A percentile compares a stretch with the other conserved stretches of the same genome.
phyloP scores from a whole-genome alignment of 2,329 filamentous ascomycete genomes.

The Pseudogymnoascus sp. region DNA sequence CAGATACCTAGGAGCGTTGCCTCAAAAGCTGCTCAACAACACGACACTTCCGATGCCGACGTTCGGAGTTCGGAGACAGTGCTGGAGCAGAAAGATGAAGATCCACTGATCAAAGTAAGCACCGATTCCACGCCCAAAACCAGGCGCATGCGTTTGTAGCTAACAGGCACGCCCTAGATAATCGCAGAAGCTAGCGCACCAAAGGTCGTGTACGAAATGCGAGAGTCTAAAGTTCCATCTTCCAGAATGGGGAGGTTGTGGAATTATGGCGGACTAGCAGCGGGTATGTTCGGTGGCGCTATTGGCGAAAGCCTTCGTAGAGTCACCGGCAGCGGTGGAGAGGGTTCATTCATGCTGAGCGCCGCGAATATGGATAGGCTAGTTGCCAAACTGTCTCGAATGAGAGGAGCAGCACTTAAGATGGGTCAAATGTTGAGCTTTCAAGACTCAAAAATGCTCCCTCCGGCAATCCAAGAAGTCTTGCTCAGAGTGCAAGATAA shows the following conservation, averaged over 20 bases:
- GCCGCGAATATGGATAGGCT: slow-evolving; percentile 86
- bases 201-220: slow-evolving; percentile 53
- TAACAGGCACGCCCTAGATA: slow-evolving; percentile 31
- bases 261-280: slow-evolving; percentile 90
- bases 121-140: neutral
- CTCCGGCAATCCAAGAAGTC: slow-evolving; percentile 76
- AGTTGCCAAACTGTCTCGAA: slow-evolving; percentile 84
- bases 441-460: slow-evolving; percentile 93
- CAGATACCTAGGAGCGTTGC: neutral
- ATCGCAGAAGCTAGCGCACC: slow-evolving; percentile 19
- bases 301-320: slow-evolving; percentile 77
- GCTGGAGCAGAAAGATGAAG: neutral
- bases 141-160: slow-evolving; percentile 14
- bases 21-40: neutral
- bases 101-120: neutral
- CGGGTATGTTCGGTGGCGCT: slow-evolving; percentile 90
- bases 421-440: slow-evolving; percentile 97
- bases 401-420: slow-evolving; percentile 96
- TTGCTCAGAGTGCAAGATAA: slow-evolving; percentile 91
- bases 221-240: slow-evolving; percentile 84
- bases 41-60: neutral
- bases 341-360: slow-evolving; percentile 78
- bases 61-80: neutral
- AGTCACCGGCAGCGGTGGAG: slow-evolving; percentile 58
- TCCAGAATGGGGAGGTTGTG: slow-evolving; percentile 79